A percentile compares a stretch with the other conserved stretches of the same genome.
These are phyloP conservation scores for Coniferiporia weirii DNA, from an alignment of 1,284 basidiomycete species.

Conservation along the genomic window DNA sequence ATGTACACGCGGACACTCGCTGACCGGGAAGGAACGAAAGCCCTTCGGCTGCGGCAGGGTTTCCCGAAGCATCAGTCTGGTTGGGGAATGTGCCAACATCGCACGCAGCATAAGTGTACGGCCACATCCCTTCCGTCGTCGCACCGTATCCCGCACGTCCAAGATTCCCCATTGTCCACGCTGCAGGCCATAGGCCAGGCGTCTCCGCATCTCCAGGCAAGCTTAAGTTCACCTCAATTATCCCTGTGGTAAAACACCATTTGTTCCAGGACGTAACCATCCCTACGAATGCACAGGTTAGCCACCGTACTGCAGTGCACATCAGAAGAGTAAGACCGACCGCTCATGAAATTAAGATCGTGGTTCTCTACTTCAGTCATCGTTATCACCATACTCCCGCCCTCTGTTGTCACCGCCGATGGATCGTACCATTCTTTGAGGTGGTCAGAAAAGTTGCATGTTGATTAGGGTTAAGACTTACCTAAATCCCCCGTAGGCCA, in stretches of 20 bases:
- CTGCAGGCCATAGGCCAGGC: conserved; percentile 41
- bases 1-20: conserved; percentile 39
- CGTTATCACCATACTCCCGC: conserved; percentile 51
- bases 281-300: conserved; percentile 18
- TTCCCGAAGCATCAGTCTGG: conserved; percentile 27
- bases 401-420: conserved; percentile 45
- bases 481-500: conserved; percentile 46
- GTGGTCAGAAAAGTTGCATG: background rate
- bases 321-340: background rate
- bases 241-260: conserved; percentile 80
- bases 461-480: conserved; percentile 14
- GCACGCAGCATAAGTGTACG: conserved; percentile 39
- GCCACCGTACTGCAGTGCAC: background rate
- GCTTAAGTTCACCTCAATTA: conserved; percentile 52
- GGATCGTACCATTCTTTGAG: conserved; percentile 53
- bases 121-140: conserved; percentile 39
- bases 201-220: conserved; percentile 37
- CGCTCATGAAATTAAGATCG: conserved; percentile 44
- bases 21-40: conserved; percentile 42
- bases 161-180: conserved; percentile 39
- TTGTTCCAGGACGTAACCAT: conserved; percentile 47
- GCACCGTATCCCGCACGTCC: conserved; percentile 44
- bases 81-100: conserved; percentile 44
- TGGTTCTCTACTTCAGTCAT: conserved; percentile 42
- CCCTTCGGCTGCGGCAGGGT: conserved; percentile 30